Evolutionary conservation across 768 basidiomycete species (phyloP).

Genomic region (Agrocybe praecox): DNA sequence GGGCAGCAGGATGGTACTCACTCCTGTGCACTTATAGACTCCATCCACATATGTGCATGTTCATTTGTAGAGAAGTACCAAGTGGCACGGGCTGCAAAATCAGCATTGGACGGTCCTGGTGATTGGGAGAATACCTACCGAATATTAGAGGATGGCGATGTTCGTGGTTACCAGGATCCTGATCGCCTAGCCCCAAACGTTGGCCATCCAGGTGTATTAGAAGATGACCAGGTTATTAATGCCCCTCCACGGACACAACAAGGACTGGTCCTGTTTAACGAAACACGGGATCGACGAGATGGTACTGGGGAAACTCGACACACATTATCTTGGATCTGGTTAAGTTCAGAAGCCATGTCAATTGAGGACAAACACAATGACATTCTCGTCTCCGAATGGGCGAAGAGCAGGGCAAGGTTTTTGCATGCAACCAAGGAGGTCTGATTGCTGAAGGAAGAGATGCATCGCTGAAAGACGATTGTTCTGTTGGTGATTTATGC

Average conservation of each 20-base stretch:
- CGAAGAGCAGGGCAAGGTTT: neutral
- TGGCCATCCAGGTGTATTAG: conserved; percentile 19
- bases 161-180: conserved; percentile 17
- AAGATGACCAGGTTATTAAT: conserved; percentile 5
- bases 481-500: no score
- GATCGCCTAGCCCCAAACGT: neutral
- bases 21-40: neutral
- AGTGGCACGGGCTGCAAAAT: conserved; percentile 7
- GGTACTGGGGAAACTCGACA: neutral
- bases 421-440: neutral
- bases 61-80: conserved; percentile 6
- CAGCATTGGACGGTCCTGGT: conserved; percentile 6
- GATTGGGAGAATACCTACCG: conserved; percentile 12
- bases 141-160: conserved; percentile 10
- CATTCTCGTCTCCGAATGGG: neutral
- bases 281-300: neutral
- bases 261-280: no score
- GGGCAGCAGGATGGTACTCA: conserved; percentile 7
- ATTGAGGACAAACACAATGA: neutral
- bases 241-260: no score
- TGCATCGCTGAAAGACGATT: no score
- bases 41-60: conserved; percentile 8
- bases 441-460: neutral
- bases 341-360: neutral
- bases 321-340: neutral